Evolutionary conservation across 2,329 filamentous ascomycete species (phyloP).

Genomic region (Cladosporium sp.): DNA sequence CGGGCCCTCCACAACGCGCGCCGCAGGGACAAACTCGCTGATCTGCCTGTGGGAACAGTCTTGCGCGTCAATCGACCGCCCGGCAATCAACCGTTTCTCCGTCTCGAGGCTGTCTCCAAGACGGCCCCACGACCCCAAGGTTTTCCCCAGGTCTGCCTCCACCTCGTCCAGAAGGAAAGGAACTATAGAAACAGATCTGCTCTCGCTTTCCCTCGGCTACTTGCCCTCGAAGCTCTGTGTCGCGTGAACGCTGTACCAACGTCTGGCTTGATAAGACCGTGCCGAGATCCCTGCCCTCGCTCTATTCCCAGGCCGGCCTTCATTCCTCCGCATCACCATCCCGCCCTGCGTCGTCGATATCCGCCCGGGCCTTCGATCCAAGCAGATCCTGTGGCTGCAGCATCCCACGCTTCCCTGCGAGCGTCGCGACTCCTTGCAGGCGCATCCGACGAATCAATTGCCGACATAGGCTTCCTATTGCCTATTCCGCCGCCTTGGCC

Average conservation of each 20-base stretch:
- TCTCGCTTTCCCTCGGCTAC: constrained; percentile 11
- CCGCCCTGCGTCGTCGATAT: constrained; percentile 2
- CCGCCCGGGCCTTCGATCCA: constrained; percentile 10
- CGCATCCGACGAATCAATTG: constrained; percentile 17
- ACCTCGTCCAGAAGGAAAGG: neutral
- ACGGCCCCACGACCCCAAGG: neutral
- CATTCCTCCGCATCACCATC: constrained; percentile 2
- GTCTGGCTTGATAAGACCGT: neutral
- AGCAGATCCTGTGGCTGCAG: constrained; percentile 11
- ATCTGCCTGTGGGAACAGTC: constrained; percentile 10
- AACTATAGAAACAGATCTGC: constrained; percentile 2
- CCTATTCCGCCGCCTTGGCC: constrained; percentile 15
- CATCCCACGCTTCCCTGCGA: constrained; percentile 4
- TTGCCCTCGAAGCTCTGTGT: constrained; percentile 2
- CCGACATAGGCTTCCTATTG: constrained; percentile 10
- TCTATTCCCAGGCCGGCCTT: constrained; percentile 2
- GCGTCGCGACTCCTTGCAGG: constrained; percentile 3
- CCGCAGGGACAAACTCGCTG: constrained; percentile 3
- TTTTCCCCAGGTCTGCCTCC: neutral
- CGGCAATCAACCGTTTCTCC: constrained; percentile 5
- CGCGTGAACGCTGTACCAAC: neutral
- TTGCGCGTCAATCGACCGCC: constrained; percentile 5
- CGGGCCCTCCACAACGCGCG: constrained; percentile 4
- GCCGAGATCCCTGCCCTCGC: constrained; percentile 4
- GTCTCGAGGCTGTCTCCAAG: neutral